Conservation (phyloP, 495 filamentous ascomycete species). For the Amniculicola lignicola region DNA sequence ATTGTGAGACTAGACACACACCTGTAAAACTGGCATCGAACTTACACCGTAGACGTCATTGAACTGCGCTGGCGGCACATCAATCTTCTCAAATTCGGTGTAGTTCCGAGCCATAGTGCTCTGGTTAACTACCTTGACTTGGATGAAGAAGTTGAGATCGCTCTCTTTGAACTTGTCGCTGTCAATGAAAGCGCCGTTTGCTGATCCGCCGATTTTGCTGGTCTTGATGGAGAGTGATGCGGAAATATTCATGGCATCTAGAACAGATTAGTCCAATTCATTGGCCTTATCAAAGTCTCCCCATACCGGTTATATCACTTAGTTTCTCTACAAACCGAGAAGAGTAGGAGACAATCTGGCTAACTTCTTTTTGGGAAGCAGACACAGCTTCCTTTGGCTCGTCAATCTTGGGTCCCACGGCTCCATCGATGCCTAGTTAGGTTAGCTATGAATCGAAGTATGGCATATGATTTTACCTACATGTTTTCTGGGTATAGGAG, state of each 20-base stretch:
- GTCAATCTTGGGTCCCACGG: not conserved
- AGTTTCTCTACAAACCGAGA: constrained; percentile 23
- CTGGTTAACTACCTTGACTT: constrained; percentile 33
- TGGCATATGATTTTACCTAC: no score
- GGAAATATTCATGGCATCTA: constrained; percentile 21
- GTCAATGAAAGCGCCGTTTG: constrained; percentile 13
- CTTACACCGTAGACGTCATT: not conserved
- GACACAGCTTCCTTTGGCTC: not conserved
- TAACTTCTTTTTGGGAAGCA: no score
- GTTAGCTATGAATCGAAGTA: not conserved
- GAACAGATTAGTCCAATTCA: no score
- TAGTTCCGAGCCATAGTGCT: constrained; percentile 6
- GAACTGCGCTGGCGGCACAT: not conserved
- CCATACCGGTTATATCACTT: constrained; percentile 22
- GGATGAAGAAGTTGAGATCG: constrained; percentile 30
- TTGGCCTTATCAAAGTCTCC: no score
- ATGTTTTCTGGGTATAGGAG: not conserved
- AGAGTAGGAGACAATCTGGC: constrained; percentile 24
- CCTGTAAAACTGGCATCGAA: not conserved
- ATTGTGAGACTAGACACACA: not conserved
- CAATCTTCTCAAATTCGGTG: not conserved
- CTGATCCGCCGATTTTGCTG: constrained; percentile 22
- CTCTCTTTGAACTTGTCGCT: constrained; percentile 27
- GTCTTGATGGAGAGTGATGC: constrained; percentile 25
- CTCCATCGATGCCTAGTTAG: not conserved